Percentiles rank a stretch among this genome's conserved stretches.
phyloP scores from a whole-genome alignment of 331 rosid species.

The Cydonia oblonga region DNA sequence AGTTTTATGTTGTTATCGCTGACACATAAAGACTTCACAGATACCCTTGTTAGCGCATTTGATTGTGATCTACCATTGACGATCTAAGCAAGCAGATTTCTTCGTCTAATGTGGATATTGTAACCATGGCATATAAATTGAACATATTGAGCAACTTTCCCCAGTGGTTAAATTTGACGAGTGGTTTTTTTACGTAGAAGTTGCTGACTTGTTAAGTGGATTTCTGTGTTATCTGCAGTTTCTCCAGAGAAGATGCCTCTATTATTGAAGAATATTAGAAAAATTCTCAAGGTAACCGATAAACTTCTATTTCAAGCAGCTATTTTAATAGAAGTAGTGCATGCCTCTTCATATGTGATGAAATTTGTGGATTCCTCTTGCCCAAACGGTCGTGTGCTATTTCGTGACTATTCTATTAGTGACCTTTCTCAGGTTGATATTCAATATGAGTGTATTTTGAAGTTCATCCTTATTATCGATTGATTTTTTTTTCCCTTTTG shows the following conservation, averaged over 20 bases:
- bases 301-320: conserved; percentile 3
- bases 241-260: conserved; percentile 84
- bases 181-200: conserved; percentile 1
- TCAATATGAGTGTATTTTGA: not conserved
- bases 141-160: conserved; percentile 7
- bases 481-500: not conserved
- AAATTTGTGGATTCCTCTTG: conserved; percentile 4
- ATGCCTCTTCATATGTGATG: conserved; percentile 5
- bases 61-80: conserved; percentile 79
- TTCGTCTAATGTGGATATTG: conserved; percentile 66
- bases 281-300: conserved; percentile 53
- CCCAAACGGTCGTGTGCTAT: conserved; percentile 54
- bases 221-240: conserved; percentile 89
- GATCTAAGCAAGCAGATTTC: conserved; percentile 51
- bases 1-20: conserved; percentile 1
- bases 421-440: conserved; percentile 88
- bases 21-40: conserved; percentile 66
- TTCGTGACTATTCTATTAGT: conserved; percentile 81
- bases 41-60: conserved; percentile 56
- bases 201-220: conserved; percentile 84
- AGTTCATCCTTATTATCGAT: not conserved
- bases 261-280: conserved; percentile 62
- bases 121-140: conserved; percentile 65
- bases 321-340: not conserved
- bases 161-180: conserved; percentile 10